Base-by-base conservation (phyloP, 2,329 filamentous ascomycete species). In the Parastagonospora nodorum region DNA sequence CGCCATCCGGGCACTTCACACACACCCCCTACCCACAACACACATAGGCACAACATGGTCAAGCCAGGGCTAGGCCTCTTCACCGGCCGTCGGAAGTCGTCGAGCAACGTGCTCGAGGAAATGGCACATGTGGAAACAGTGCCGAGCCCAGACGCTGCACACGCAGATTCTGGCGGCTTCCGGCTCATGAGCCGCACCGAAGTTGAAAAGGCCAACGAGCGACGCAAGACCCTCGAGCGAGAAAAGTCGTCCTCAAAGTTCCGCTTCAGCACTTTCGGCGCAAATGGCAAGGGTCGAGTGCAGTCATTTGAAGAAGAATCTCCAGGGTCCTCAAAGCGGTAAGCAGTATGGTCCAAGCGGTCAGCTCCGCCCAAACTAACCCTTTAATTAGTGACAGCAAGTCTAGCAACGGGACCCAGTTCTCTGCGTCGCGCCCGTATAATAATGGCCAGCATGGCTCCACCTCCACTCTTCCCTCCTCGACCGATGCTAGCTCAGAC, bases 391-490 rank as follows among this genome's bases (percentile, higher is more conserved):
- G 71, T 51, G 71, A 72, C 52, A 74, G 71, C 63, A 74, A 74
- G 52, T 73, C 71, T n/a, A 75, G 72, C 61, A 74, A 66, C 60
- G 70, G 68, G 35, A 72, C 71, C 38, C 67, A 72, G 51, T 69
- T 64, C 50, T 68, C 64, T 31, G 53, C 62, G 14, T 66, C 68
- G 31, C 64, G 71, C 40, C 66, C 67, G 37, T 75, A 75, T 55
- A 65, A 69, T 48, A 67, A 67, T 52, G 67, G 62, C 53, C 71
- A 66, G 46, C 68, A 66, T 56, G 70, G 71, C 43, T 74, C 71
- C 4, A 70, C 64, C 16, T 74, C 72, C 7, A 75, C 72, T 11
- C 68, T 75, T 32, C 72, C 71, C n/a, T 75, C 72, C n/a, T 73
- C 72, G 10, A 69, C 70, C 32, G 72, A 75, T 49, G 63, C 67